A percentile compares a stretch with the other conserved stretches of the same genome.
phyloP scores from a whole-genome alignment of 768 basidiomycete genomes.

The Serendipita sp. region DNA sequence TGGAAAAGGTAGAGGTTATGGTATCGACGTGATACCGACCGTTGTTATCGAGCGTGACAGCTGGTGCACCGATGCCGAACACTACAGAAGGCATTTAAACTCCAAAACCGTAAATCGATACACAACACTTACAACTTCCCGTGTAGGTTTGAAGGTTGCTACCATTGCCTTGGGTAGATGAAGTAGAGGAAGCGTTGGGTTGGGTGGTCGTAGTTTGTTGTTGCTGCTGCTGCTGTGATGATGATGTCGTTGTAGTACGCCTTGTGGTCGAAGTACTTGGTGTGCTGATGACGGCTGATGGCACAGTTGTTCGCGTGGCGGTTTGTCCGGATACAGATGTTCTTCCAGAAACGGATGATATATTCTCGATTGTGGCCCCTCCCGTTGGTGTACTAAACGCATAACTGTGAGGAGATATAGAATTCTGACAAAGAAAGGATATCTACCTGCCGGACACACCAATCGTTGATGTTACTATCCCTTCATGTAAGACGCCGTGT shows the following conservation, averaged over 20 bases:
- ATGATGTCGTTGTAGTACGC: neutral
- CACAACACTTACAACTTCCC: neutral
- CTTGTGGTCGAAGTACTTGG: neutral
- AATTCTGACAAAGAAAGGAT: neutral
- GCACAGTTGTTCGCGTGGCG: too few species aligned
- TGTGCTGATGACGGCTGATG: too few species aligned
- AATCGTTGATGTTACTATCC: neutral
- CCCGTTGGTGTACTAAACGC: neutral
- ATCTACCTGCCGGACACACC: neutral
- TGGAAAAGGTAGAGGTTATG: too few species aligned
- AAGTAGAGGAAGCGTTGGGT: neutral
- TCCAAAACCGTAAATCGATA: neutral
- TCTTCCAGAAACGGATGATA: too few species aligned
- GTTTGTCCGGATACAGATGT: too few species aligned
- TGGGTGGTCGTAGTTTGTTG: neutral
- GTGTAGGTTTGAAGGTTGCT: neutral
- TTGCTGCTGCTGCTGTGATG: neutral
- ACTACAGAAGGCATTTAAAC: neutral
- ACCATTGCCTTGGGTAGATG: neutral
- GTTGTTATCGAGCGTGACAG: neutral
- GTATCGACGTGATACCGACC: neutral
- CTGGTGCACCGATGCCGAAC: neutral
- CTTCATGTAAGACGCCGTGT: neutral
- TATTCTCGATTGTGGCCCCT: neutral
- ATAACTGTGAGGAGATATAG: neutral